Evolutionary conservation across 257 asterid species (phyloP), one percentile per base, ranked within the genome.

Genomic region (Nicotiana tabacum): DNA sequence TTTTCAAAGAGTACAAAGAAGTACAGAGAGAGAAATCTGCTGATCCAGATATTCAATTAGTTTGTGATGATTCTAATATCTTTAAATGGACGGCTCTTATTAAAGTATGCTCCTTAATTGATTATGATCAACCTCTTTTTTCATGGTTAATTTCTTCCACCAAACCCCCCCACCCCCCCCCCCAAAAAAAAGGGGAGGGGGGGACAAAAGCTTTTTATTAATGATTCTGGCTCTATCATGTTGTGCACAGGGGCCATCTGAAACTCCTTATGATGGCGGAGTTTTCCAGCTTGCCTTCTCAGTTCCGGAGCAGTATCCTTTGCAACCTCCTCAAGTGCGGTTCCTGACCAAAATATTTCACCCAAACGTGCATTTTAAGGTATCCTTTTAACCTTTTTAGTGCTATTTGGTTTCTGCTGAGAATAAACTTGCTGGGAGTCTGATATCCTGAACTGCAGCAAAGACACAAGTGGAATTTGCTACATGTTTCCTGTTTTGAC

Each of bases 301-400:
- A n/a, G 98, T 96, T 21, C 98, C 98, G 3, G 98, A 96, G 92
- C 98, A 92, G 89, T 96, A 96, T 89, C 98, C 99, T 78, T 87
- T 96, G 95, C 98, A 93, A 89, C 97, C 99, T 43, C 98, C 98
- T 84, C 99, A 96, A 96, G 98, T 94, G 89, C 91, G 97, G 83
- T 96, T 94, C 91, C 89, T 96, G 85, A 96, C 99, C 84, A 96
- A 96, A 89, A 96, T 96, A 81, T 96, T 96, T 88, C 99, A 96
- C 86, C 98, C 99, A 48, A 96, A 96, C 85, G 99, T 96, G 58
- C 99, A 96, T 87, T 96, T 96, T 89, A 96, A 96, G 99, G 99
- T 96, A 87, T 55, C 76, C 29, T 15, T 51, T 29, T 27, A 72
- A 62, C 76, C 29, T 15, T 51, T 29, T 27, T 78, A 62, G 33